Base-by-base conservation (phyloP, 495 filamentous ascomycete species). In the Neurospora sp. region DNA sequence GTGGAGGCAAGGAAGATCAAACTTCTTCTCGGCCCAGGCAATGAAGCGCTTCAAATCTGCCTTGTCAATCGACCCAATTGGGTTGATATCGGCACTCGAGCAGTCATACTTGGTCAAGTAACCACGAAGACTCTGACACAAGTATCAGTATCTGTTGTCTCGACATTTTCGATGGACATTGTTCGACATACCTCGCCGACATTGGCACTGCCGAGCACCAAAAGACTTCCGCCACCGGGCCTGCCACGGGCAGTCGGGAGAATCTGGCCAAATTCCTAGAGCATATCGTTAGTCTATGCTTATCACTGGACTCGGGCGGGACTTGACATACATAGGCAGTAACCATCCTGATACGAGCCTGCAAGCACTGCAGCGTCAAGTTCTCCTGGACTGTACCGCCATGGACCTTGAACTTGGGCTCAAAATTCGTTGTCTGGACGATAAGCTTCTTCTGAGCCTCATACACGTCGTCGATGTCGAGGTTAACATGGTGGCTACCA, bases 341-440 rank as follows among this genome's bases (percentile, higher is more conserved):
- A 3, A 97, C 93, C 94, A 97, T 97, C 70, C 94, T 83, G 10
- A 86, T 79, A 3, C 94, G 84, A 3, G 93, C 93, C 77, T 97
- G 94, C 22, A 97, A 88, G 76, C 94, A 94, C 76, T 95, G 95
- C 22, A 95, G 80, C 5, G 90, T 91, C 16, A 92, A 80, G 39
- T 82, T 83, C 73, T 77, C 75, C 69, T 76, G 74, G 10, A 72
- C 71, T 1, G 77, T 76, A 7, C 80, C 80, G 35, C 80, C 80
- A 39, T 79, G 75, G 1, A 79, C 80, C 78, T 89, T 91, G 82
- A 93, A 97, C 71, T 85, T 80, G 18, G 84, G 82, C 20, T 85
- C 81, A 68, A 86, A 85, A 27, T 76, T 76, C 11, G 79, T 76
- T 0, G 82, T 76, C 39, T 76, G 68, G 14, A 74, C 73, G 38